phyloP scores from a whole-genome alignment of 306 rosid genomes.

The Medicago truncatula region MtrunA17r5.0-ANR NC_053049.1:43476501-43477000 shows the following conservation, averaged over 20 bases:
- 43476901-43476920: constrained; percentile 5
- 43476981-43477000: background rate
- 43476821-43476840: background rate
- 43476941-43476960: constrained; percentile 27
- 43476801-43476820: constrained; percentile 4
- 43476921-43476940: constrained; percentile 22
- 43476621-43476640: constrained; percentile 62
- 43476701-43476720: constrained; percentile 48
- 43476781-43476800: constrained; percentile 38
- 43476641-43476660: constrained; percentile 91
- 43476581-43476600: constrained; percentile 55
- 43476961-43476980: constrained; percentile 20
- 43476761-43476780: background rate
- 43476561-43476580: constrained; percentile 64
- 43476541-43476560: constrained; percentile 57
- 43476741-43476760: constrained; percentile 10
- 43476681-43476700: constrained; percentile 58
- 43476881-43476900: constrained; percentile 58
- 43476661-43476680: constrained; percentile 67
- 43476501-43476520: constrained; percentile 72
- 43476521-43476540: constrained; percentile 51
- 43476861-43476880: constrained; percentile 76
- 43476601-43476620: constrained; percentile 57
- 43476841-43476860: constrained; percentile 46
- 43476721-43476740: background rate